Conservation (phyloP, 73 alveolate genomes). For the Paramecium tetraurelia region DNA sequence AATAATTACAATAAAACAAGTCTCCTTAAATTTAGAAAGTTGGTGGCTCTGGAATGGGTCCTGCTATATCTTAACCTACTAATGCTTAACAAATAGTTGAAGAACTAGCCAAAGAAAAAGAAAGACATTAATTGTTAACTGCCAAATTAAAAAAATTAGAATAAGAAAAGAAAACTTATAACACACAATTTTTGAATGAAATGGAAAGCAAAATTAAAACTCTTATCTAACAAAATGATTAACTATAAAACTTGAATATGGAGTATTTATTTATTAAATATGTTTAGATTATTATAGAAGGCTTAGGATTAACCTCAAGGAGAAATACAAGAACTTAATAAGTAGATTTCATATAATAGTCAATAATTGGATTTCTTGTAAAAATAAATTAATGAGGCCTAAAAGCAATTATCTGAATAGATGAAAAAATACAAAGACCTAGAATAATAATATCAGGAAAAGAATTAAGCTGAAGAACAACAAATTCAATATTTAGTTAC, state of each 20-base stretch:
- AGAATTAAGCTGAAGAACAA: neutral
- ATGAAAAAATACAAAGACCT: slow-evolving; percentile 1
- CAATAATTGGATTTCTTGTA: neutral
- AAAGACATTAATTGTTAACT: neutral
- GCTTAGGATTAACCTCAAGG: slow-evolving; percentile 2
- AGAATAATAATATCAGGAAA: neutral
- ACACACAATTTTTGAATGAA: slow-evolving; percentile 7
- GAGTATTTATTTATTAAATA: neutral
- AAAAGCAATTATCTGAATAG: neutral
- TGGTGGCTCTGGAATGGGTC: neutral
- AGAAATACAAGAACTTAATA: neutral
- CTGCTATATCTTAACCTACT: neutral
- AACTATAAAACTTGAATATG: neutral
- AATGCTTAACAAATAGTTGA: slow-evolving; percentile 6
- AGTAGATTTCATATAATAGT: neutral
- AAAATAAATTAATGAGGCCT: slow-evolving; percentile 15
- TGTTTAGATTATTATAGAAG: neutral
- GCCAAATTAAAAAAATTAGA: slow-evolving; percentile 10
- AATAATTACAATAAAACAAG: neutral
- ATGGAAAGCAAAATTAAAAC: slow-evolving; percentile 26
- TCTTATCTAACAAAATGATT: neutral
- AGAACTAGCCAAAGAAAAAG: slow-evolving; percentile 32
- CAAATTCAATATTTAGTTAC: neutral
- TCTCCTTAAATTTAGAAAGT: slow-evolving; percentile 28
- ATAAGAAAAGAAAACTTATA: neutral